Evolutionary conservation across 2,329 filamentous ascomycete genomes (phyloP).

Genomic region (Atkinsonella texensis): DNA sequence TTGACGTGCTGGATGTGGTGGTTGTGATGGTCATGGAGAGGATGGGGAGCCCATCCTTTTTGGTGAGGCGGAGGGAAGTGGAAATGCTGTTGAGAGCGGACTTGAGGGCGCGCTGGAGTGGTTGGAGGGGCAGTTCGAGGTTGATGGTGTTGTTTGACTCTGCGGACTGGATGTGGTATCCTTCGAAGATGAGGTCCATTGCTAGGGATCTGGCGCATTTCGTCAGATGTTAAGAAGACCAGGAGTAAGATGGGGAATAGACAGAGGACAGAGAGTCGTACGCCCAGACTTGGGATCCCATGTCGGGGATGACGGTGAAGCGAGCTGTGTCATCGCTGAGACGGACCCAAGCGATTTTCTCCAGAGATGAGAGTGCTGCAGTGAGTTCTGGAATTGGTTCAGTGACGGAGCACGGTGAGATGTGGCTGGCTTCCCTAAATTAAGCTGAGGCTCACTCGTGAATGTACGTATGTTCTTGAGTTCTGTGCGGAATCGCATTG

Average conservation of each 20-base stretch:
- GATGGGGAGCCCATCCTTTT: conserved; percentile 78
- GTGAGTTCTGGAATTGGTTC: conserved; percentile 40
- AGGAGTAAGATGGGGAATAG: neutral
- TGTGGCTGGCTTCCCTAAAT: neutral
- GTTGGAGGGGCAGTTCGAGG: conserved; percentile 81
- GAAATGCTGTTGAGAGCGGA: conserved; percentile 73
- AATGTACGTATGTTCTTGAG: conserved; percentile 56
- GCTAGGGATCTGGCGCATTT: conserved; percentile 35
- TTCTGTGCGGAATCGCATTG: conserved; percentile 56
- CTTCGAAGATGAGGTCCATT: conserved; percentile 78
- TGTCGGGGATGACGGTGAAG: conserved; percentile 91
- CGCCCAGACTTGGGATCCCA: conserved; percentile 94
- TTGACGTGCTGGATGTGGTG: conserved; percentile 39
- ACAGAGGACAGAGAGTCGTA: conserved; percentile 33
- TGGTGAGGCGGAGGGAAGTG: conserved; percentile 79
- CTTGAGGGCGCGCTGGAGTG: conserved; percentile 80
- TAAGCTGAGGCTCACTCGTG: conserved; percentile 34
- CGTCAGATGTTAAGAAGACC: neutral
- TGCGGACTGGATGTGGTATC: conserved; percentile 76
- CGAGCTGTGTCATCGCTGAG: conserved; percentile 78
- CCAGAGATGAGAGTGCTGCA: conserved; percentile 51
- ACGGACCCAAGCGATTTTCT: conserved; percentile 82
- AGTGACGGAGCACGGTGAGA: neutral
- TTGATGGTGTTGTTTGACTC: conserved; percentile 82
- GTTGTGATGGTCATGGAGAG: conserved; percentile 84